phyloP scores from a whole-genome alignment of 441 rosid genomes.

The Eruca vesicaria region DNA sequence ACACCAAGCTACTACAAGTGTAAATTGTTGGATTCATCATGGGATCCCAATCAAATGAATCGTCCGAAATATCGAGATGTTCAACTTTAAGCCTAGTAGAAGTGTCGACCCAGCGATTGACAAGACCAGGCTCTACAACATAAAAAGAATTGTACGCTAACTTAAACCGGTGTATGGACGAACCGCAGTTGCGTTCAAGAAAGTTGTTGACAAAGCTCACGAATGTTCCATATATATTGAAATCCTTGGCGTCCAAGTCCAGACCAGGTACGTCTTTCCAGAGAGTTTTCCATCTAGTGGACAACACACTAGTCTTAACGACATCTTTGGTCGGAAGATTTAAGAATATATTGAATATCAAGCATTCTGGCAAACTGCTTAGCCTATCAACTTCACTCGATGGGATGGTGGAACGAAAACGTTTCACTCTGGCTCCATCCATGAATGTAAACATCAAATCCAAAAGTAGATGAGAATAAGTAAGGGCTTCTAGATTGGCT shows the following conservation, averaged over 20 bases:
- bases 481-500: neutral
- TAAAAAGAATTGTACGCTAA: neutral
- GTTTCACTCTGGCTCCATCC: neutral
- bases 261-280: slow-evolving; percentile 15
- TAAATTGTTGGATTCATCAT: slow-evolving; percentile 1
- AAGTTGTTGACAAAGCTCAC: slow-evolving; percentile 3
- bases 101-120: neutral
- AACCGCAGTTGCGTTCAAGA: neutral
- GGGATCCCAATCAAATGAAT: neutral
- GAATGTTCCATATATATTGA: neutral
- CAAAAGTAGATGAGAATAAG: neutral
- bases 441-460: neutral
- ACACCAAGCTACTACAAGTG: slow-evolving; percentile 15
- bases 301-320: slow-evolving; percentile 10
- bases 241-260: neutral
- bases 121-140: neutral
- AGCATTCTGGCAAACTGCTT: slow-evolving; percentile 15
- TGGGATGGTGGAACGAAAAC: neutral
- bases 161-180: neutral
- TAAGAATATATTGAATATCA: slow-evolving; percentile 1
- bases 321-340: slow-evolving; percentile 7
- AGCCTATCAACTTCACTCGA: neutral
- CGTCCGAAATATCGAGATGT: neutral
- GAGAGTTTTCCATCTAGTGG: slow-evolving; percentile 18
- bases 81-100: neutral